Conservation (phyloP, 257 asterid species). For the Capsicum baccatum region DNA sequence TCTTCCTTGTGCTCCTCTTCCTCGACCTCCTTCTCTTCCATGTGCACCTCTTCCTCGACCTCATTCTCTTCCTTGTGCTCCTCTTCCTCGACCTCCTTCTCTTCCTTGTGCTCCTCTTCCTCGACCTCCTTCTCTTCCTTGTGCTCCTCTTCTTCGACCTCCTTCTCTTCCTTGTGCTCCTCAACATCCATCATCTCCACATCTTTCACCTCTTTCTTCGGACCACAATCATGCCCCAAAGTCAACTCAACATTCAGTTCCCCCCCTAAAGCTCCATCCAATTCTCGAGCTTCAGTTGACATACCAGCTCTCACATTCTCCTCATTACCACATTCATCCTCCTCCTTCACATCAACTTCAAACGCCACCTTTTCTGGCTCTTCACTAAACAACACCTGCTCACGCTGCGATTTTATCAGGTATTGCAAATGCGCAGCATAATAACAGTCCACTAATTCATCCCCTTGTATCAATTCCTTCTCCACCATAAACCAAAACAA, state of each 20-base stretch:
- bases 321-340: slow-evolving; percentile 29
- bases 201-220: slow-evolving; percentile 46
- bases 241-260: slow-evolving; percentile 73
- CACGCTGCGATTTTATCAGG: slow-evolving; percentile 65
- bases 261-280: slow-evolving; percentile 32
- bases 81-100: too few relatives aligned
- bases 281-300: slow-evolving; percentile 31
- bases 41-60: too few relatives aligned
- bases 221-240: slow-evolving; percentile 67
- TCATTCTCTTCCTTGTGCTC: too few relatives aligned
- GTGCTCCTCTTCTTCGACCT: slow-evolving; percentile 29
- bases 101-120: too few relatives aligned
- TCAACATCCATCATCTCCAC: slow-evolving; percentile 54
- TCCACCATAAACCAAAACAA: slow-evolving; percentile 91
- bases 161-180: slow-evolving; percentile 46
- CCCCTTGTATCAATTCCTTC: slow-evolving; percentile 78
- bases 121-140: too few relatives aligned
- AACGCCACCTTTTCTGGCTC: slow-evolving; percentile 41
- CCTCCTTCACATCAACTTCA: slow-evolving; percentile 39
- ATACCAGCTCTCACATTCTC: slow-evolving; percentile 21
- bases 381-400: slow-evolving; percentile 40
- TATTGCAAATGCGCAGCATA: slow-evolving; percentile 88
- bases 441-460: slow-evolving; percentile 61
- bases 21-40: too few relatives aligned
- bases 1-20: slow-evolving; percentile 33